Evolutionary conservation across 208 protist genomes (phyloP).

Genomic region (Leishmania tarentolae): DNA sequence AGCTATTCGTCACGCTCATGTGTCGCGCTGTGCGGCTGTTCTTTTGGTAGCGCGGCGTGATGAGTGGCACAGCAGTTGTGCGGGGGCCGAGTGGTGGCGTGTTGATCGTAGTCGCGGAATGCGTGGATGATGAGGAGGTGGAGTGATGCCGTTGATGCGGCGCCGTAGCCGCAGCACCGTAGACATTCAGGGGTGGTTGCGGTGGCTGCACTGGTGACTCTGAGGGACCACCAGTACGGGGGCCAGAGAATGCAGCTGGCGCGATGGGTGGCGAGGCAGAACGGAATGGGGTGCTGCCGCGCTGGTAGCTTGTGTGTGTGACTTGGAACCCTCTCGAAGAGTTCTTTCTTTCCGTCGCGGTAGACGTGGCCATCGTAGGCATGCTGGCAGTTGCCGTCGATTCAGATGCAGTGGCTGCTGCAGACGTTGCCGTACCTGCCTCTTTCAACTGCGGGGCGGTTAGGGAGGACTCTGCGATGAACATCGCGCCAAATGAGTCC

Average conservation of each 20-base stretch:
- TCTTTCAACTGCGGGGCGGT: background rate
- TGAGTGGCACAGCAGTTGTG: conserved; percentile 65
- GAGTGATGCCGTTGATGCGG: conserved; percentile 1
- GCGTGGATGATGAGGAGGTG: conserved; percentile 23
- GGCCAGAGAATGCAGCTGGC: conserved; percentile 20
- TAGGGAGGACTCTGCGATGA: background rate
- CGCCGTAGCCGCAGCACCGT: background rate
- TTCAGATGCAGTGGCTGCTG: background rate
- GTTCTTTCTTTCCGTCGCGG: background rate
- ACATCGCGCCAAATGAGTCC: conserved; percentile 1
- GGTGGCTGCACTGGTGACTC: conserved; percentile 10
- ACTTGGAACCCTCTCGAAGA: conserved; percentile 28
- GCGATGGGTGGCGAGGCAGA: conserved; percentile 8
- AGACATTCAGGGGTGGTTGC: conserved; percentile 2
- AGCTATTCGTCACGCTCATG: conserved; percentile 76
- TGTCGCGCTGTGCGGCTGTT: conserved; percentile 54
- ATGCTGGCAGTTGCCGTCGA: background rate
- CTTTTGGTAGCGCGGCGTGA: conserved; percentile 78
- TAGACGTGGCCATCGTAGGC: background rate
- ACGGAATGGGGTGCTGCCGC: conserved; percentile 19
- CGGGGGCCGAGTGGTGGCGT: conserved; percentile 44
- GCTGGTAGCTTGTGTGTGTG: conserved; percentile 39
- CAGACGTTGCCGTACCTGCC: background rate
- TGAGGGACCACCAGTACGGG: background rate
- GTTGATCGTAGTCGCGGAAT: conserved; percentile 7